phyloP scores from a whole-genome alignment of 257 asterid genomes.

The Oldenlandia corymbosa region DNA sequence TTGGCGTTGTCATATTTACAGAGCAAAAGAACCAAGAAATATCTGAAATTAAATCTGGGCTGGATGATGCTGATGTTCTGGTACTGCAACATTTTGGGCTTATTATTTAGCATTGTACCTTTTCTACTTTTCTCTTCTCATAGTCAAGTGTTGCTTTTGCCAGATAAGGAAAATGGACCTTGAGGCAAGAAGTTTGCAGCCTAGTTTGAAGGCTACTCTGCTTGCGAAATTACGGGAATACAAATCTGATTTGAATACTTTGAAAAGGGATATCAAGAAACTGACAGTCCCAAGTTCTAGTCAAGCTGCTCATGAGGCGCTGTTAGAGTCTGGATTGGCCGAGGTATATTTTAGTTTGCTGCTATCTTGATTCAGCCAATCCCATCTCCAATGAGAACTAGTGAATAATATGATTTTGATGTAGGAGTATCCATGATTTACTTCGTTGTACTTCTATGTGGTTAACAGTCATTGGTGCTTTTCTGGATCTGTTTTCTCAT shows the following conservation, averaged over 20 bases:
- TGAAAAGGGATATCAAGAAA: conserved; percentile 84
- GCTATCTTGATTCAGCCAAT: background rate
- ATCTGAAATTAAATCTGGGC: conserved; percentile 60
- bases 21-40: conserved; percentile 58
- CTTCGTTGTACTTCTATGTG: background rate
- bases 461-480: background rate
- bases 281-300: conserved; percentile 39
- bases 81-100: conserved; percentile 20
- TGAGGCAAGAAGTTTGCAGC: conserved; percentile 91
- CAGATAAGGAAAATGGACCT: conserved; percentile 93
- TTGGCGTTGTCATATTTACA: conserved; percentile 22
- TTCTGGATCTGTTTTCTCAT: background rate
- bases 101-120: conserved; percentile 9
- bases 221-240: conserved; percentile 97
- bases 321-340: conserved; percentile 70
- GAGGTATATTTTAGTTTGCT: conserved; percentile 53
- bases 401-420: background rate
- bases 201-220: conserved; percentile 66
- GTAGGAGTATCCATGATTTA: background rate
- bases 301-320: conserved; percentile 53
- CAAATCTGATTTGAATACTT: conserved; percentile 77
- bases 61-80: conserved; percentile 82
- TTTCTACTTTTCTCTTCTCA: conserved; percentile 9
- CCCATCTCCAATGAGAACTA: background rate
- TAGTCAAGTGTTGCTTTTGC: conserved; percentile 18